These are phyloP conservation scores for Macrocybe gigantea DNA, from an alignment of 768 basidiomycete species.

Conservation along the genomic window DNA sequence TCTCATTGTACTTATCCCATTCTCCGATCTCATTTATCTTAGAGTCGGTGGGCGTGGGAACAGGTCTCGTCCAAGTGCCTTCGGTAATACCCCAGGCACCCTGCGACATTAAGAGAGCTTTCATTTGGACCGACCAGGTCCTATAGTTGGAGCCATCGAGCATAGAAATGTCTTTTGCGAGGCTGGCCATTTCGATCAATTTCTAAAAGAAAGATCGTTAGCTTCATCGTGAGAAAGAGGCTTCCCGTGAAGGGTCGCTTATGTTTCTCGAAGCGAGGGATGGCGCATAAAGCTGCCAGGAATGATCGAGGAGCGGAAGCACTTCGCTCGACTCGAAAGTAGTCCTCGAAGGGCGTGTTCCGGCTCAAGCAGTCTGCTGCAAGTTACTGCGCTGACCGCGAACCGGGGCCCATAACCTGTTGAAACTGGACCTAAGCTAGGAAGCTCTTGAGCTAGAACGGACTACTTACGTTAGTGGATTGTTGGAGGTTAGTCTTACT, in stretches of 20 bases:
- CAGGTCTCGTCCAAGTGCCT: not conserved
- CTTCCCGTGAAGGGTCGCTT: not conserved
- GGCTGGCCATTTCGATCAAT: not conserved
- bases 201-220: not conserved
- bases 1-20: not conserved
- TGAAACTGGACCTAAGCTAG: not conserved
- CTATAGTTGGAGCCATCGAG: not conserved
- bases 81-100: not conserved
- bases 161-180: not conserved
- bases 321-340: not conserved
- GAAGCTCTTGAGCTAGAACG: too few relatives aligned
- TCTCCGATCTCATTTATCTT: not conserved
- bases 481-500: too few relatives aligned
- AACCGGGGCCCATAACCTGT: slow-evolving; percentile 2
- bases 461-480: too few relatives aligned
- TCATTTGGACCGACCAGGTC: not conserved
- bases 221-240: not conserved
- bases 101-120: not conserved
- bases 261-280: not conserved
- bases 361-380: not conserved
- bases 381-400: not conserved
- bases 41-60: not conserved
- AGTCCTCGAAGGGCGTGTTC: not conserved
- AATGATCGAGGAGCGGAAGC: not conserved
- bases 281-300: not conserved